Base-by-base conservation (phyloP, 805 yeast genomes). In the Metschnikowia anglica region DNA sequence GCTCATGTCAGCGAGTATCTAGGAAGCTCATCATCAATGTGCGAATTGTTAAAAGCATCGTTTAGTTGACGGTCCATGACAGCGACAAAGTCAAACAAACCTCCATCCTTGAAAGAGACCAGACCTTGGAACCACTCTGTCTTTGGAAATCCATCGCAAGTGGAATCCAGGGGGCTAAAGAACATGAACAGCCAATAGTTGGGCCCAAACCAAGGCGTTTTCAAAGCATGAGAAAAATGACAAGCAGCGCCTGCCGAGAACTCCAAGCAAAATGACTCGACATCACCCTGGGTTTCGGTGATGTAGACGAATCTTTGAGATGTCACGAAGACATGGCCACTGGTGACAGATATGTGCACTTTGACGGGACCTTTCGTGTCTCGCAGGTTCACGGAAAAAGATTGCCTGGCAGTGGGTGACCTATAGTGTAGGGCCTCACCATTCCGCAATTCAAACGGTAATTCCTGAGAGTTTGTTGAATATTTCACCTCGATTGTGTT, bases 121-220 rank as follows among this genome's bases (percentile, higher is more conserved):
- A 50, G 52, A 1, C 73, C 70, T 28, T 58, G 52, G 59, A 70
- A 73, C 48, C 63, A 65, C 25, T 67, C 63, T 19, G 64, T 49
- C 31, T 58, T 59, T 2, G 74, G 73, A 27, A 68, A 62, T 1
- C 74, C 73, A 44, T 70, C 72, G 44, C 66, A 64, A 5, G 70
- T 58, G 4, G 68, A 60, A 4, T 55, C 51, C 12, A 58, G 42
- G 3, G 63, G 54, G 33, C 67, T 62, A 33, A 57, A 65, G 54
- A 76, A 74, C 20, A 65, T 36, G 28, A 73, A 65, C 47, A 64
- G 64, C 72, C 76, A 74, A 52, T 67, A 72, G 47, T 75, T 77
- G 16, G 78, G 66, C 0, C 82, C 82, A 51, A 77, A 71, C 80
- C 79, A 76, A 1, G 80, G 79, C 19, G 74, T 63, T 41, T 69